phyloP scores from a whole-genome alignment of 495 filamentous ascomycete genomes.

The Daldinia decipiens region DNA sequence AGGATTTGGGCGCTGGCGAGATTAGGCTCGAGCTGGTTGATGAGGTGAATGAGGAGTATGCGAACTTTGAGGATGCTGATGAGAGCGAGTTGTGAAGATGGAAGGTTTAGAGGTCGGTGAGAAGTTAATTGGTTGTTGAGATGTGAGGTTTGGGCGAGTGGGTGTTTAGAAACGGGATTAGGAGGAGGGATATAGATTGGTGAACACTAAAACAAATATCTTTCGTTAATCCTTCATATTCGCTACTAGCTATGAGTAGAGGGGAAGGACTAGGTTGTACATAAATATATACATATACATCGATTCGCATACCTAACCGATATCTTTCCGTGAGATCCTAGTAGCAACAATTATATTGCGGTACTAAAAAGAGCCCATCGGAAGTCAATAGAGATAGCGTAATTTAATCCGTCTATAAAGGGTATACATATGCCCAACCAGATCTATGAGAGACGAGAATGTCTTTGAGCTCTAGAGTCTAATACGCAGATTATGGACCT shows the following conservation, averaged over 20 bases:
- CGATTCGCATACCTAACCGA: not conserved
- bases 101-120: not conserved
- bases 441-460: constrained; percentile 43
- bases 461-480: constrained; percentile 21
- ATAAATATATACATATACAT: constrained; percentile 6
- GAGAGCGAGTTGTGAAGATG: constrained; percentile 13
- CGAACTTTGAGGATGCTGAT: constrained; percentile 4
- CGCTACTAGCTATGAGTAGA: not conserved
- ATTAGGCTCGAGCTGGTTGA: constrained; percentile 12
- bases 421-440: constrained; percentile 21
- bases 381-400: not conserved
- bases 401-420: constrained; percentile 15
- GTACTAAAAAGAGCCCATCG: not conserved
- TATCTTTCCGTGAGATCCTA: not conserved
- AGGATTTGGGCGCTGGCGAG: constrained; percentile 18
- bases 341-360: not conserved
- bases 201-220: not conserved
- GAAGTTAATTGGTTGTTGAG: not conserved
- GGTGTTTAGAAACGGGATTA: not conserved
- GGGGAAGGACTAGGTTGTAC: not conserved
- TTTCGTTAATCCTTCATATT: constrained; percentile 4
- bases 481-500: constrained; percentile 17
- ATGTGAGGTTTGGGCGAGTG: not conserved
- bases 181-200: not conserved
- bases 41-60: constrained; percentile 21